phyloP scores from a whole-genome alignment of 1,139 yeast species.

The Saccharomyces hybrid region DNA sequence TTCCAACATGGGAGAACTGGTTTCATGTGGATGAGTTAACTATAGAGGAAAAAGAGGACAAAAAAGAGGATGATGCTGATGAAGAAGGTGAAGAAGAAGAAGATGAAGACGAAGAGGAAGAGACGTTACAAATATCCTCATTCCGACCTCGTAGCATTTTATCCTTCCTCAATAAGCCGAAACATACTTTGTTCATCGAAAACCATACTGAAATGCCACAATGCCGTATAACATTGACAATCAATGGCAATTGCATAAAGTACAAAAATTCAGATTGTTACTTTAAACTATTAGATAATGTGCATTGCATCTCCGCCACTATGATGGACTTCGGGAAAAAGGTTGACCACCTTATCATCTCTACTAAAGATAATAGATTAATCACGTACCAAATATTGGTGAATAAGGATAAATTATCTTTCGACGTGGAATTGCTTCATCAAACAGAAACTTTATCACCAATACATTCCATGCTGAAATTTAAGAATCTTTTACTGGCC shows the following conservation, averaged over 20 bases:
- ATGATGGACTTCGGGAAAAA: slow-evolving; percentile 22
- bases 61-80: slow-evolving; percentile 14
- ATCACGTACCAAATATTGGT: slow-evolving; percentile 13
- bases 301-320: slow-evolving; percentile 11
- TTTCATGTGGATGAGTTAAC: slow-evolving; percentile 12
- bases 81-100: slow-evolving; percentile 8
- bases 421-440: slow-evolving; percentile 46
- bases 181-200: neutral
- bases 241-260: slow-evolving; percentile 1
- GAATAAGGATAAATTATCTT: slow-evolving; percentile 16
- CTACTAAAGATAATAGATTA: slow-evolving; percentile 24
- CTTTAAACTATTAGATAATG: slow-evolving; percentile 7
- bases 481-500: slow-evolving; percentile 55
- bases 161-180: slow-evolving; percentile 1
- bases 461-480: slow-evolving; percentile 46
- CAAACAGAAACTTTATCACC: slow-evolving; percentile 48
- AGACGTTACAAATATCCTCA: neutral
- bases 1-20: slow-evolving; percentile 19
- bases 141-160: slow-evolving; percentile 3
- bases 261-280: neutral
- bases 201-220: neutral
- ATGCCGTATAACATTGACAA: neutral
- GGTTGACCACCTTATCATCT: slow-evolving; percentile 36
- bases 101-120: slow-evolving; percentile 10
- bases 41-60: slow-evolving; percentile 5